Conservation (phyloP, 768 basidiomycete species). For the Inosperma sp. region DNA sequence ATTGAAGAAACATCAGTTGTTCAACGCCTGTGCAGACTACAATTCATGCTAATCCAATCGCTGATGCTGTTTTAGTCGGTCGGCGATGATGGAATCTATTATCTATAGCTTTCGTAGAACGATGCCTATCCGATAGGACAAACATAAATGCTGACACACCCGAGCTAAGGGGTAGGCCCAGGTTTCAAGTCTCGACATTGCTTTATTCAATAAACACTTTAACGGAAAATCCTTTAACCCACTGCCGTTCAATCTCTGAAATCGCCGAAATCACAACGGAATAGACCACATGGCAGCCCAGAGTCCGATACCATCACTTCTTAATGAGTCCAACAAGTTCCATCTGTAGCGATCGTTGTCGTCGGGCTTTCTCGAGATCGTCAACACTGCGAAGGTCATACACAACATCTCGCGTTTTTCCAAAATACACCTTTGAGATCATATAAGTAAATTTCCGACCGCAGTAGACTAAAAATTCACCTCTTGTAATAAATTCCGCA, state of each 20-base stretch:
- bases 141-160: no score
- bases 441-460: slow-evolving; percentile 4
- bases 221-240: no score
- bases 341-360: slow-evolving; percentile 82
- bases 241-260: no score
- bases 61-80: slow-evolving; percentile 57
- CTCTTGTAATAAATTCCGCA: slow-evolving; percentile 92
- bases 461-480: slow-evolving; percentile 33
- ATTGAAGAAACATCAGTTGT: no score
- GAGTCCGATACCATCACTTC: slow-evolving; percentile 35
- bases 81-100: slow-evolving; percentile 22
- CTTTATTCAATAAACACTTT: no score
- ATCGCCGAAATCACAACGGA: no score
- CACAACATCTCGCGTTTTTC: slow-evolving; percentile 93
- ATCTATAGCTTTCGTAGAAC: no score
- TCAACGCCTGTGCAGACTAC: slow-evolving; percentile 49
- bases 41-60: slow-evolving; percentile 94
- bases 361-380: slow-evolving; percentile 75
- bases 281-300: no score
- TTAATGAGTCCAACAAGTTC: slow-evolving; percentile 87
- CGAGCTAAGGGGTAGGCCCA: no score
- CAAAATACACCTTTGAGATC: slow-evolving; percentile 73
- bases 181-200: no score
- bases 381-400: slow-evolving; percentile 86
- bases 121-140: no score